These are phyloP conservation scores for Fusarium pseudograminearum DNA, from an alignment of 2,329 filamentous ascomycete genomes.

Conservation along the genomic window DNA sequence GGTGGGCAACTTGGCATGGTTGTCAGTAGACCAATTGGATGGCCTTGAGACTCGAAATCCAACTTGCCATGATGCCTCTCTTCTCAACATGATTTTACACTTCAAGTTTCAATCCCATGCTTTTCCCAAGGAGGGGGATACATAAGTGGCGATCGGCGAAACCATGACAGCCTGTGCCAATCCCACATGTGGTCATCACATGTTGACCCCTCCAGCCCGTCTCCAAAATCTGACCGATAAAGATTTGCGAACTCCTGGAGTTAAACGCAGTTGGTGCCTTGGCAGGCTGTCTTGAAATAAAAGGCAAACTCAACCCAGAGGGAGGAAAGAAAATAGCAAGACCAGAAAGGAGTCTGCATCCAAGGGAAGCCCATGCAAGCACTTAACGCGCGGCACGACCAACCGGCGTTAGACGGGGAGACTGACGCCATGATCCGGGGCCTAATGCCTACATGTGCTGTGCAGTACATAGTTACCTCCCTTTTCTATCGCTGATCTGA, in stretches of 20 bases:
- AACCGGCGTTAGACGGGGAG: slow-evolving; percentile 28
- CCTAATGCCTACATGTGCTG: neutral
- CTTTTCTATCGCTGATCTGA: slow-evolving; percentile 3
- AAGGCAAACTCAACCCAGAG: neutral
- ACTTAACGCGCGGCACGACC: slow-evolving; percentile 41
- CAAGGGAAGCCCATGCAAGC: slow-evolving; percentile 33
- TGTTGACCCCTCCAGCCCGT: neutral
- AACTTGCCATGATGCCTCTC: slow-evolving; percentile 14
- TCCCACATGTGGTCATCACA: neutral
- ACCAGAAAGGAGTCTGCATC: neutral
- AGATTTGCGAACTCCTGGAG: neutral
- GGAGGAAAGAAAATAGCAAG: neutral
- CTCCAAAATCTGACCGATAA: slow-evolving; percentile 9
- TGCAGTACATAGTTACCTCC: neutral
- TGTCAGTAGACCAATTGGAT: slow-evolving; percentile 8
- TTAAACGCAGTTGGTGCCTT: neutral
- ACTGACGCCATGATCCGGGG: slow-evolving; percentile 37
- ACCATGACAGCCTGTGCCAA: neutral
- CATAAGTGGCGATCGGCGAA: slow-evolving; percentile 5
- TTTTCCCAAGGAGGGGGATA: slow-evolving; percentile 1
- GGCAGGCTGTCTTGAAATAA: neutral
- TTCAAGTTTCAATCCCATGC: slow-evolving; percentile 16
- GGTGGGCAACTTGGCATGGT: slow-evolving; percentile 13
- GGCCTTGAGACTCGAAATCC: neutral
- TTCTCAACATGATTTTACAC: slow-evolving; percentile 15